phyloP scores from a whole-genome alignment of 2,329 filamentous ascomycete genomes.

The Leptographium flavum region DNA sequence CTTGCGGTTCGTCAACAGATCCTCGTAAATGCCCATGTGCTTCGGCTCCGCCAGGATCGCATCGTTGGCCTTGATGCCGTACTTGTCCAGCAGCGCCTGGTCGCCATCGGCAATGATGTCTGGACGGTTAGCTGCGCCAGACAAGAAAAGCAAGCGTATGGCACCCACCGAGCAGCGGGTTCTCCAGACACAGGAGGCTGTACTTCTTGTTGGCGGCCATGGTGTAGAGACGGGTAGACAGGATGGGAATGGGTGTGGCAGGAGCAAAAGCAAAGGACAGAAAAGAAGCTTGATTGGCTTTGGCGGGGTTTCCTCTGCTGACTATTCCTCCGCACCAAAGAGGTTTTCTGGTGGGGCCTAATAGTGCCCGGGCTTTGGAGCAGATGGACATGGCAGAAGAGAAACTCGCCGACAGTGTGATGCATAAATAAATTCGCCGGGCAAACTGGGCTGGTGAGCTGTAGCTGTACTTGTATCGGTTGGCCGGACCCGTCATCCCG shows the following conservation, averaged over 20 bases:
- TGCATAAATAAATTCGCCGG: too few relatives aligned
- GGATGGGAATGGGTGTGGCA: neutral
- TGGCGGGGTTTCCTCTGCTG: constrained; percentile 6
- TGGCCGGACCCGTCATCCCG: neutral
- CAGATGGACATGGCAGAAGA: constrained; percentile 15
- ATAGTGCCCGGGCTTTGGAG: constrained; percentile 15
- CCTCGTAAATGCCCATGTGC: constrained; percentile 82
- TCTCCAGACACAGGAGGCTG: constrained; percentile 86
- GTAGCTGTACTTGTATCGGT: neutral
- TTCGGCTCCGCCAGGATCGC: constrained; percentile 91
- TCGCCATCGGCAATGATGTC: constrained; percentile 85
- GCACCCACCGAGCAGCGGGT: constrained; percentile 76
- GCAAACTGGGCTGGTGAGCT: too few relatives aligned
- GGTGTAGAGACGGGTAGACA: constrained; percentile 13
- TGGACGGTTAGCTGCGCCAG: constrained; percentile 19
- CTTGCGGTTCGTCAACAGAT: constrained; percentile 80
- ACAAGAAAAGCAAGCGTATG: neutral
- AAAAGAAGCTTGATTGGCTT: neutral
- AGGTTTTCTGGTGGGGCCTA: constrained; percentile 10
- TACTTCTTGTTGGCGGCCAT: constrained; percentile 73
- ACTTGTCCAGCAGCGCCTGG: constrained; percentile 78
- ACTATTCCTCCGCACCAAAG: constrained; percentile 4
- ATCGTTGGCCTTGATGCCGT: constrained; percentile 87
- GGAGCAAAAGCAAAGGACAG: neutral
- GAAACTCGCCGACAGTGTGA: neutral